These are phyloP conservation scores for Cronartium quercuum DNA, from an alignment of 1,284 basidiomycete species.

Conservation along the genomic window DNA sequence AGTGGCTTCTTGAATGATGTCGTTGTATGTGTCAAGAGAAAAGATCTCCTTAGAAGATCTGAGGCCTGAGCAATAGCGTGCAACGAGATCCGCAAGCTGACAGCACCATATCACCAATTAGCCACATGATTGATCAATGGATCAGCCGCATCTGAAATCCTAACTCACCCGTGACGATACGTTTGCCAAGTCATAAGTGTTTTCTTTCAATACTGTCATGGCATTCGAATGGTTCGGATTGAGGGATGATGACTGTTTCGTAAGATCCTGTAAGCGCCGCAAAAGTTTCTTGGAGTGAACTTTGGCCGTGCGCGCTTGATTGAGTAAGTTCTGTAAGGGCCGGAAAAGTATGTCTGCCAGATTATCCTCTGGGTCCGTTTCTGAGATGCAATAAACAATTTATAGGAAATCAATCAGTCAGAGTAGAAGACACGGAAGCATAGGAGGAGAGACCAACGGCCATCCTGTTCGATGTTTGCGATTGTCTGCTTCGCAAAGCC, in stretches of 20 bases:
- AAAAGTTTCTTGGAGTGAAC: constrained; percentile 67
- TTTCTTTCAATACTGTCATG: constrained; percentile 36
- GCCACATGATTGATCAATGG: background rate
- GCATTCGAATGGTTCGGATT: constrained; percentile 36
- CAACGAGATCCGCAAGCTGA: constrained; percentile 77
- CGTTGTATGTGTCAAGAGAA: constrained; percentile 64
- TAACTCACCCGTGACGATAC: constrained; percentile 24
- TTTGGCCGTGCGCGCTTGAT: constrained; percentile 73
- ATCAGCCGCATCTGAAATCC: background rate
- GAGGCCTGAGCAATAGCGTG: constrained; percentile 68
- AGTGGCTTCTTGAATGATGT: constrained; percentile 64
- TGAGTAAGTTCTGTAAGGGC: constrained; percentile 71
- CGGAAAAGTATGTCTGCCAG: constrained; percentile 67
- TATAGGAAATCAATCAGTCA: constrained; percentile 13
- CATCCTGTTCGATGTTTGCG: constrained; percentile 64
- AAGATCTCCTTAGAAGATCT: constrained; percentile 69
- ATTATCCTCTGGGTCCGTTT: constrained; percentile 60
- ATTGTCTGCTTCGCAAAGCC: constrained; percentile 79
- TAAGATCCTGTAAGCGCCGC: constrained; percentile 72
- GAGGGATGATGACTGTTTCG: constrained; percentile 55
- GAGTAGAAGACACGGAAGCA: background rate
- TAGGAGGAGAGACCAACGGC: constrained; percentile 55
- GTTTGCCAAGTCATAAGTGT: constrained; percentile 33
- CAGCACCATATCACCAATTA: background rate
- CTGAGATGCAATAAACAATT: background rate